Evolutionary conservation across 371 early-diverging fungal species (phyloP), one percentile per base, ranked within the genome.

Genomic region (Circinella umbellata): DNA sequence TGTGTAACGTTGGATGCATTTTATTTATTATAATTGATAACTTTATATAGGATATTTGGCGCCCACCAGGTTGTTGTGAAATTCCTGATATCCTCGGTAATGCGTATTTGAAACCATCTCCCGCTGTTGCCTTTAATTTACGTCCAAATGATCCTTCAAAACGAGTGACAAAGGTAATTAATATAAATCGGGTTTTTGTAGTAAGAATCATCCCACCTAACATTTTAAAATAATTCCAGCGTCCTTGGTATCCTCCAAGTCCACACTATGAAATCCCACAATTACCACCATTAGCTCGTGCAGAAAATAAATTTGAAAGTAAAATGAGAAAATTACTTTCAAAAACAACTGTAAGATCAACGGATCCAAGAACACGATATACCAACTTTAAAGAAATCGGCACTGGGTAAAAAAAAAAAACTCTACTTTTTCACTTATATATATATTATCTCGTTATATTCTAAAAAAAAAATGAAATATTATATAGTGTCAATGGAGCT

Each of bases 201-300:
- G 3, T 57, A 27, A 68, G 15, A 34, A 57, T 57, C 57, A 57
- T 34, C 57, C 57, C 57, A 57, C 57, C 5, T 47, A 27, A 64
- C 65, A 60, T 65, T 20, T 47, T 67, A 27, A 27, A 27, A 27
- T 27, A 27, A 27, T 27, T 27, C 2, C 0, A 83, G 81, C 80
- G 79, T 64, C 83, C 83, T 61, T 83, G 83, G 83, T 79, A 79
- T 42, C 83, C 83, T 59, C 81, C 83, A 65, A 83, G 73, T 55
- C 78, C 79, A 35, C 73, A 79, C 57, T 78, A 76, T 55, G 70
- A 77, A 66, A 73, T 73, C 20, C 83, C 83, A 48, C 70, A 75
- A 34, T 63, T 82, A 63, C 77, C 72, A 71, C 78, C 79, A 48
- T 72, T 80, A 35, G 68, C 69, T n/a, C 70, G 65, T 51, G 65